Conservation (phyloP, 768 basidiomycete species). For the Lactarius pseudohatsudake region DNA sequence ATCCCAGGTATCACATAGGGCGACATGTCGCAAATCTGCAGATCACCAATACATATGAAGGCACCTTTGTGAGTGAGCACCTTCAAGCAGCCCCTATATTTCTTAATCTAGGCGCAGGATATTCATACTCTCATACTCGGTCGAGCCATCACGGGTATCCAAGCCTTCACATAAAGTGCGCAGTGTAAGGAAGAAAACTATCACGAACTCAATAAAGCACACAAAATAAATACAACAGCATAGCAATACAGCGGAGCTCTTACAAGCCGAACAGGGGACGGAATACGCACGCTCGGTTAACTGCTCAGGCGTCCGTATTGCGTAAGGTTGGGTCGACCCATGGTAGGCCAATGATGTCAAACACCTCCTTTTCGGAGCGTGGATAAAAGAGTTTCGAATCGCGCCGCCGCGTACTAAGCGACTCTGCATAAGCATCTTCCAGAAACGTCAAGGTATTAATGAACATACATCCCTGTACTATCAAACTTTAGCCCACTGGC, state of each 20-base stretch:
- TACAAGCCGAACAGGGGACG: background rate
- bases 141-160: conserved; percentile 86
- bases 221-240: conserved; percentile 12
- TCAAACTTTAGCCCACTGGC: conserved; percentile 79
- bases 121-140: conserved; percentile 92
- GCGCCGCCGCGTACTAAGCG: conserved; percentile 54
- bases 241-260: background rate
- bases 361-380: conserved; percentile 69
- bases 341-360: conserved; percentile 64
- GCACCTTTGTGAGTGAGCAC: conserved; percentile 37
- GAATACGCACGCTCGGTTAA: background rate
- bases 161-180: conserved; percentile 64
- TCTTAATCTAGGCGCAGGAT: conserved; percentile 49
- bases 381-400: conserved; percentile 63
- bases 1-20: conserved; percentile 82
- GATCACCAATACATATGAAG: conserved; percentile 96
- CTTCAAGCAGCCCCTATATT: conserved; percentile 5
- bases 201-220: conserved; percentile 2
- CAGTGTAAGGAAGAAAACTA: background rate
- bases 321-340: conserved; percentile 71
- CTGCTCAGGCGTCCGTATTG: conserved; percentile 61
- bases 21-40: conserved; percentile 93
- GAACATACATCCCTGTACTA: conserved; percentile 70
- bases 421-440: conserved; percentile 3
- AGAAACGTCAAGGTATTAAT: conserved; percentile 5